Evolutionary conservation across 192 early-diverging fungal genomes (phyloP).

Genomic region (Phlyctochytrium arcticum): DNA sequence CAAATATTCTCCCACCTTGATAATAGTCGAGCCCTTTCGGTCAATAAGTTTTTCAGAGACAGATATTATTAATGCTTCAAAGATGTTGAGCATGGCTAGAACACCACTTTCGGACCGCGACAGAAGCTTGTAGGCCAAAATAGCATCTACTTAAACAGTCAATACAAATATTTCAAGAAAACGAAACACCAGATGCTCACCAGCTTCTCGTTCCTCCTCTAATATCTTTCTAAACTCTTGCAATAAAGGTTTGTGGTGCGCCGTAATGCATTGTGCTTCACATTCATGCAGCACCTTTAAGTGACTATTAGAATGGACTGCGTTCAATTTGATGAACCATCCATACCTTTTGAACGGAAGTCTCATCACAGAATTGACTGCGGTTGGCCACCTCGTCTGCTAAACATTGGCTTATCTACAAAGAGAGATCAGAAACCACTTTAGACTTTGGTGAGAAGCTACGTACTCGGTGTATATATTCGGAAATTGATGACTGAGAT

Average conservation of each 20-base stretch:
- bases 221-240: slow-evolving; percentile 71
- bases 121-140: slow-evolving; percentile 62
- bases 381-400: slow-evolving; percentile 61
- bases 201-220: slow-evolving; percentile 35
- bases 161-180: not conserved
- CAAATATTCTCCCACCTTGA: too few relatives aligned
- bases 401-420: slow-evolving; percentile 53
- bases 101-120: slow-evolving; percentile 63
- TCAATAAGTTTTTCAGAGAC: slow-evolving; percentile 55
- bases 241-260: slow-evolving; percentile 59
- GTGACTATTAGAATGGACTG: not conserved
- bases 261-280: slow-evolving; percentile 68
- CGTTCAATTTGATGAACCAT: not conserved
- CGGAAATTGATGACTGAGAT: slow-evolving; percentile 52
- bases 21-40: slow-evolving; percentile 32
- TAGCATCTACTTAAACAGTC: slow-evolving; percentile 48
- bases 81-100: slow-evolving; percentile 51
- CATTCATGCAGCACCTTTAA: slow-evolving; percentile 62
- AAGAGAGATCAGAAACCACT: too few relatives aligned
- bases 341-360: slow-evolving; percentile 61
- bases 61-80: slow-evolving; percentile 61
- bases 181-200: not conserved
- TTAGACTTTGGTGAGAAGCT: too few relatives aligned
- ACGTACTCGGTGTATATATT: too few relatives aligned
- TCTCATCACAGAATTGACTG: slow-evolving; percentile 57